Evolutionary conservation across 129 eudicot species (phyloP).

Genomic region (Ambrosia artemisiifolia): DNA sequence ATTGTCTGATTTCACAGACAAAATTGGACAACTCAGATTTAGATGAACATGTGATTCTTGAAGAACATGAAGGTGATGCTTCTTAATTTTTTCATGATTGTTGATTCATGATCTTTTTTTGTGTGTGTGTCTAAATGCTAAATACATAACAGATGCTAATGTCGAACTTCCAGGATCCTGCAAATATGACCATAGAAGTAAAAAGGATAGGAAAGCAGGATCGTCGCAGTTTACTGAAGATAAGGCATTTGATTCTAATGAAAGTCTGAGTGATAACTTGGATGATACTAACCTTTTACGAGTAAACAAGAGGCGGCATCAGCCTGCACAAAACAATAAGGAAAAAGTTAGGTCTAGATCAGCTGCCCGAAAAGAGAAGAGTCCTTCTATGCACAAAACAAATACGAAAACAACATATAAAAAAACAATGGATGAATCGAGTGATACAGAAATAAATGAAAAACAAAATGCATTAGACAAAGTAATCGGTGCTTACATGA

Average conservation of each 20-base stretch:
- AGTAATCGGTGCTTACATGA: background rate
- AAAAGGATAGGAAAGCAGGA: background rate
- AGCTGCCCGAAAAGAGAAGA: constrained; percentile 2
- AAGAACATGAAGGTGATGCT: constrained; percentile 18
- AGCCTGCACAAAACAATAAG: background rate
- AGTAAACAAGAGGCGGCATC: background rate
- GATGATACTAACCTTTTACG: background rate
- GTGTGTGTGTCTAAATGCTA: background rate
- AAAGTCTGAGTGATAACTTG: constrained; percentile 18
- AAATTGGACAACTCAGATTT: background rate
- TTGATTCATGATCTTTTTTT: background rate
- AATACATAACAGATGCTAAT: constrained; percentile 4
- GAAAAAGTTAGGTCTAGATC: constrained; percentile 5
- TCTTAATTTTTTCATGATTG: background rate
- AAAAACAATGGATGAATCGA: background rate
- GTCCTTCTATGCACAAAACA: background rate
- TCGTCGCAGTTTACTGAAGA: constrained; percentile 1
- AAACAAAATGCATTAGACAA: background rate
- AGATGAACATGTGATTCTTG: background rate
- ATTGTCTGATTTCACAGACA: background rate
- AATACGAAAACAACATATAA: background rate
- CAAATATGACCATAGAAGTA: background rate
- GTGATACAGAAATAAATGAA: background rate
- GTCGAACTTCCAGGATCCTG: constrained; percentile 3
- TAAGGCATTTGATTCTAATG: background rate